A percentile compares a stretch with the other conserved stretches of the same genome.
Evolutionary conservation across 2,329 filamentous ascomycete genomes (phyloP).

Genomic region (Aspergillus udagawae): DNA sequence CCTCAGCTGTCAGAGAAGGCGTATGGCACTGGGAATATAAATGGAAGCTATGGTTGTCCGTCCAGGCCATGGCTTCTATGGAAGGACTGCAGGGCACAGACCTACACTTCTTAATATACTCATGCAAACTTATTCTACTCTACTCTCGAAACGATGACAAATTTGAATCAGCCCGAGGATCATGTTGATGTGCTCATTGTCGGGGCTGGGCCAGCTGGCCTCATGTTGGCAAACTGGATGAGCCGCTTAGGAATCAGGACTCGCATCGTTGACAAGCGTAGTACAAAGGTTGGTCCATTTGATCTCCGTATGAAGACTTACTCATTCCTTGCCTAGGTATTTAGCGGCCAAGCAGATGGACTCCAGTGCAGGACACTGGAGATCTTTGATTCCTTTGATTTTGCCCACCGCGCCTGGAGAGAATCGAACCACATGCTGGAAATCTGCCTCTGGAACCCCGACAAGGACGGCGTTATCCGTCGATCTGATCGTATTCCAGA

Average conservation of each 20-base stretch:
- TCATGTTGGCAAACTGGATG: conserved; percentile 11
- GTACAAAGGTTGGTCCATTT: conserved; percentile 1
- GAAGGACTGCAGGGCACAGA: not conserved
- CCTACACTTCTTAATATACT: not conserved
- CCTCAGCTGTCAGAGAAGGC: not conserved
- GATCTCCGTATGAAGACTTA: not conserved
- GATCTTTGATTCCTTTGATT: conserved; percentile 69
- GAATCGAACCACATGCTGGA: conserved; percentile 25
- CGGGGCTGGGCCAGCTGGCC: conserved; percentile 13
- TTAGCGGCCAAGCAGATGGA: conserved; percentile 48
- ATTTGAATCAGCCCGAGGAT: not conserved
- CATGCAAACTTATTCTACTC: not conserved
- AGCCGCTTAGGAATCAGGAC: conserved; percentile 11
- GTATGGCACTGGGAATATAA: not conserved
- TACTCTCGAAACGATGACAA: not conserved
- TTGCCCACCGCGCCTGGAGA: conserved; percentile 57
- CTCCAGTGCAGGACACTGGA: conserved; percentile 65
- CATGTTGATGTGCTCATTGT: conserved; percentile 13
- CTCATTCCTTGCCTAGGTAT: not conserved
- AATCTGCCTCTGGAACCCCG: conserved; percentile 52
- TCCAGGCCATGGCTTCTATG: not conserved
- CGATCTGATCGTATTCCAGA: conserved; percentile 61
- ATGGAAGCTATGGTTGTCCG: not conserved
- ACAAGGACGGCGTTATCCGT: conserved; percentile 53
- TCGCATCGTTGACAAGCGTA: conserved; percentile 14